phyloP scores from a whole-genome alignment of 1,139 yeast genomes.

The Geotrichum phurueaensis region DNA sequence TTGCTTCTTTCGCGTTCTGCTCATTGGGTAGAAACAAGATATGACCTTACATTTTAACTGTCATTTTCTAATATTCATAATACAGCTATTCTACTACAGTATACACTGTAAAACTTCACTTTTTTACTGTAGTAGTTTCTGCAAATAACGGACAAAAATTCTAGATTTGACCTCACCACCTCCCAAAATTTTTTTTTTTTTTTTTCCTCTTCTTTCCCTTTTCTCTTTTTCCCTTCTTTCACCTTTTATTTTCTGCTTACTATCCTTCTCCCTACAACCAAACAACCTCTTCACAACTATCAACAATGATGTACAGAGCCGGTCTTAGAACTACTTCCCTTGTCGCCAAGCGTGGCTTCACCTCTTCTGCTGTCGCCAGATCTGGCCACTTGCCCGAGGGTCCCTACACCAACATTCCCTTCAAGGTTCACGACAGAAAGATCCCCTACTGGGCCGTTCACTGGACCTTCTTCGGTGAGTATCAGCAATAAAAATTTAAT shows the following conservation, averaged over 20 bases:
- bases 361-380: conserved; percentile 30
- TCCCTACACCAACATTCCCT: conserved; percentile 86
- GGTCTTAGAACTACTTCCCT: conserved; percentile 25
- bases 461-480: conserved; percentile 67
- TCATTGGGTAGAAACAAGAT: not conserved
- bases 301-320: conserved; percentile 22
- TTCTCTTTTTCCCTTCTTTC: conserved; percentile 6
- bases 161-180: not conserved
- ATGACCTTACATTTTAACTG: not conserved
- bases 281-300: not conserved
- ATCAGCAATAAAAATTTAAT: not conserved
- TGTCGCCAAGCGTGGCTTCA: conserved; percentile 31
- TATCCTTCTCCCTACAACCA: not conserved
- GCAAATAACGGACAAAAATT: not conserved
- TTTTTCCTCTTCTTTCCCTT: not conserved
- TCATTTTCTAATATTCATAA: not conserved
- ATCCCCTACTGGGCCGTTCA: conserved; percentile 78
- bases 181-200: not conserved
- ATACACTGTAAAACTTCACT: not conserved
- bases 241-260: not conserved
- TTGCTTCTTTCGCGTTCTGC: not conserved
- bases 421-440: conserved; percentile 86
- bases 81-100: not conserved
- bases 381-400: conserved; percentile 63
- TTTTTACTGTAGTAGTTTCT: not conserved